Percentiles rank a stretch among this genome's conserved stretches.
Conservation (phyloP, 148 eudicot genomes). For the Camellia lanceoleosa region DNA sequence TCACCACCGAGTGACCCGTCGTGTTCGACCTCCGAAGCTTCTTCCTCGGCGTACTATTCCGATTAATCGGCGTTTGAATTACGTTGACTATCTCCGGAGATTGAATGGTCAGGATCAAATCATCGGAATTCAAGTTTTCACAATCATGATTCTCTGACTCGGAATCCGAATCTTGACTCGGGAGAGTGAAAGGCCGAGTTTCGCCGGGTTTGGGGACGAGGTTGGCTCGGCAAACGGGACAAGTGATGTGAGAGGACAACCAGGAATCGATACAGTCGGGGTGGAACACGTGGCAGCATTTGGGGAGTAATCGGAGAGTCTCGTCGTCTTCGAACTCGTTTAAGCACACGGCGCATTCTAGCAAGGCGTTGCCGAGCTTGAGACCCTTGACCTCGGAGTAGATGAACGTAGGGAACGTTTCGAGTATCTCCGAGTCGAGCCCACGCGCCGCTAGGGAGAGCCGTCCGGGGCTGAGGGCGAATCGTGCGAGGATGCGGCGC, state of each 20-base stretch:
- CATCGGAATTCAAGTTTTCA: background rate
- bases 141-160: background rate
- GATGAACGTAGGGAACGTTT: constrained; percentile 33
- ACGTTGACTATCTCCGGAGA: constrained; percentile 4
- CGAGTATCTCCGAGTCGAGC: constrained; percentile 26
- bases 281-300: constrained; percentile 49
- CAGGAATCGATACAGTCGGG: constrained; percentile 38
- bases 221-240: constrained; percentile 41
- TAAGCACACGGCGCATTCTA: constrained; percentile 48
- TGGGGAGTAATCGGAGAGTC: constrained; percentile 27
- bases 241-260: constrained; percentile 38
- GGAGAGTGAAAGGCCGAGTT: background rate
- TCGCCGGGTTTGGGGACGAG: constrained; percentile 2
- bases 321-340: constrained; percentile 38
- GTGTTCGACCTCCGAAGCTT: constrained; percentile 33
- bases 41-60: background rate
- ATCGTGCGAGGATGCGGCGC: background rate
- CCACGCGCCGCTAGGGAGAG: constrained; percentile 18
- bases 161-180: background rate
- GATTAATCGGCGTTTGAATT: background rate
- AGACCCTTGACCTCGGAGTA: constrained; percentile 44
- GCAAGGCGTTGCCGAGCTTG: constrained; percentile 17
- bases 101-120: background rate
- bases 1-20: constrained; percentile 38
- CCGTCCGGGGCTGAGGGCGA: background rate